Percentiles rank a stretch among this genome's conserved stretches.
Conservation (phyloP, 192 early-diverging fungal species). For the Spinellus fusiger region DNA sequence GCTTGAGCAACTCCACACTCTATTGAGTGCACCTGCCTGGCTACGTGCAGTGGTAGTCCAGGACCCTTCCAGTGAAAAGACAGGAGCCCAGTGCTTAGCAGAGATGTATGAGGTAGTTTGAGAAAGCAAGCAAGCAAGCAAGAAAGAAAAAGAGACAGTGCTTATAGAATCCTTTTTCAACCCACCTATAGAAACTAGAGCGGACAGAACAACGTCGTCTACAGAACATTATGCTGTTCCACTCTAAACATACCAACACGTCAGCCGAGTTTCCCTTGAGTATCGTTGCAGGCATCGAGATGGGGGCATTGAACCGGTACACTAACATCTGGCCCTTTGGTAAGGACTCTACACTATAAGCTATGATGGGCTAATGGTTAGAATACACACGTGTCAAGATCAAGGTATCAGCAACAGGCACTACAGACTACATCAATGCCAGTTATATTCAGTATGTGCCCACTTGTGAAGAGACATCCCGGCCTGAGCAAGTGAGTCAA, state of each 20-base stretch:
- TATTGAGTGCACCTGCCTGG: conserved; percentile 16
- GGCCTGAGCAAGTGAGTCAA: background rate
- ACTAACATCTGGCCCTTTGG: conserved; percentile 81
- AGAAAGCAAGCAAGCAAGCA: too few relatives aligned
- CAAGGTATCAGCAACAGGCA: conserved; percentile 4
- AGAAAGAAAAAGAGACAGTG: too few relatives aligned
- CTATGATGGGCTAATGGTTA: too few relatives aligned
- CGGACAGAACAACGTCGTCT: conserved; percentile 62
- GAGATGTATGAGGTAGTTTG: conserved; percentile 25
- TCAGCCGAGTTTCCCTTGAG: conserved; percentile 52
- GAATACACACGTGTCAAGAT: conserved; percentile 37
- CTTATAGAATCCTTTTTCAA: conserved; percentile 26
- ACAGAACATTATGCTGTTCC: conserved; percentile 62
- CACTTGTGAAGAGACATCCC: background rate
- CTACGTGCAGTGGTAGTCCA: conserved; percentile 4
- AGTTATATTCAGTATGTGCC: conserved; percentile 26
- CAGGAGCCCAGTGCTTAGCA: conserved; percentile 20
- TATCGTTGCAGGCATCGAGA: conserved; percentile 76
- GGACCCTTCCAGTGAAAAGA: conserved; percentile 6
- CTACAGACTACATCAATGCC: conserved; percentile 35
- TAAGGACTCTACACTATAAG: too few relatives aligned
- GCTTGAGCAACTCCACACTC: background rate
- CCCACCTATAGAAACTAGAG: conserved; percentile 48
- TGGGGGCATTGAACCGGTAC: conserved; percentile 74
- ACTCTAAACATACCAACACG: conserved; percentile 36